Evolutionary conservation across 495 filamentous ascomycete genomes (phyloP).

Genomic region (Tuber brumale): DNA sequence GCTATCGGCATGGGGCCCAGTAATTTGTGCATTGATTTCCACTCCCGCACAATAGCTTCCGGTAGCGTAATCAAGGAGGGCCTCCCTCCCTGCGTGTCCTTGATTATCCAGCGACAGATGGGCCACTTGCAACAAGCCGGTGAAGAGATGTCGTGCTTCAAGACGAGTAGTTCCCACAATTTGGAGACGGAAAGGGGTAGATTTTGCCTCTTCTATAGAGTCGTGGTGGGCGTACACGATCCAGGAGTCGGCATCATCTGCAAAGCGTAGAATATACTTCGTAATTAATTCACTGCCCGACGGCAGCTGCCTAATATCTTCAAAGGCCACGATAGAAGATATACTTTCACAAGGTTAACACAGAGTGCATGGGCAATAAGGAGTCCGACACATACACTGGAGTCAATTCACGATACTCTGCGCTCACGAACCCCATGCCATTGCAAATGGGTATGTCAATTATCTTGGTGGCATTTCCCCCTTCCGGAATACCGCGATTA

Average conservation of each 20-base stretch:
- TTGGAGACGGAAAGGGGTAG: neutral
- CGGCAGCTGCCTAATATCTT: neutral
- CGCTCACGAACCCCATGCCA: constrained; percentile 80
- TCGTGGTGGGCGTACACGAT: neutral
- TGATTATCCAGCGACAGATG: constrained; percentile 4
- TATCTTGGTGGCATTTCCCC: neutral
- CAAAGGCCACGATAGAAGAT: neutral
- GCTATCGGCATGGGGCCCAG: constrained; percentile 38
- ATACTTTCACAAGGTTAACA: neutral
- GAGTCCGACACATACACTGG: constrained; percentile 69
- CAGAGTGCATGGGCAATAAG: neutral
- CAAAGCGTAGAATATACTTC: neutral
- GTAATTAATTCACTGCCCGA: neutral
- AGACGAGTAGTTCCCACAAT: constrained; percentile 7
- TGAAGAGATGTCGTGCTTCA: constrained; percentile 41
- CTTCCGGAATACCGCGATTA: neutral
- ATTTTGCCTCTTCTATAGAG: neutral
- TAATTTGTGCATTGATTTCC: constrained; percentile 56
- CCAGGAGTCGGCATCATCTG: neutral
- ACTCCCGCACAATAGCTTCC: constrained; percentile 65
- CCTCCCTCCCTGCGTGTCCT: constrained; percentile 54
- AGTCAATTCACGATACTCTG: constrained; percentile 59
- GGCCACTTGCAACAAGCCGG: constrained; percentile 72
- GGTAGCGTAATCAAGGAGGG: constrained; percentile 64
- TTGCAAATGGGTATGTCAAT: constrained; percentile 45